A percentile compares a stretch with the other conserved stretches of the same genome.
These are phyloP conservation scores for Trichophaea hybrida DNA, from an alignment of 2,329 filamentous ascomycete genomes.

Conservation along the genomic window DNA sequence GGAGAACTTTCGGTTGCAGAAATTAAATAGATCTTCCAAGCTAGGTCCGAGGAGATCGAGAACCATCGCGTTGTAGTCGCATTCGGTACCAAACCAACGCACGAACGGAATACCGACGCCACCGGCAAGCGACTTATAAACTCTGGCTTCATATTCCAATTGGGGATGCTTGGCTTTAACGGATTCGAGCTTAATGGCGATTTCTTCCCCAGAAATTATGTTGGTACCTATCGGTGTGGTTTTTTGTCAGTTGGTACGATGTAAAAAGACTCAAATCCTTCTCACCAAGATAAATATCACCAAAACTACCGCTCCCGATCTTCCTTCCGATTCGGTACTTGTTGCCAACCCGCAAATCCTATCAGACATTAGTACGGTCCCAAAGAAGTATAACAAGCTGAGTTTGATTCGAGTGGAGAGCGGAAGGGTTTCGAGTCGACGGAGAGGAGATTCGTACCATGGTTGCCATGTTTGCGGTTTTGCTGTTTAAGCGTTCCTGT, in stretches of 20 bases:
- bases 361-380: constrained; percentile 14
- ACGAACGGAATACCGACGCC: constrained; percentile 98
- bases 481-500: not conserved
- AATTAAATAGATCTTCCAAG: constrained; percentile 98
- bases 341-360: constrained; percentile 98
- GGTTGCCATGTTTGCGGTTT: constrained; percentile 20
- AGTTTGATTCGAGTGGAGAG: not conserved
- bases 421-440: not conserved
- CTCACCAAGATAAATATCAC: constrained; percentile 85
- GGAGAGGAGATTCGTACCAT: constrained; percentile 19
- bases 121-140: constrained; percentile 76
- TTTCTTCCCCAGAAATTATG: constrained; percentile 98
- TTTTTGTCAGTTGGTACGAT: not conserved
- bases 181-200: constrained; percentile 98
- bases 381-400: not conserved
- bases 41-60: constrained; percentile 90
- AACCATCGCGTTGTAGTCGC: constrained; percentile 99
- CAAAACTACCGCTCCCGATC: constrained; percentile 94
- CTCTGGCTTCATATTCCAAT: constrained; percentile 94
- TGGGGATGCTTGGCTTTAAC: constrained; percentile 99
- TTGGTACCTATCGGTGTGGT: constrained; percentile 58
- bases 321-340: constrained; percentile 99
- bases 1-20: constrained; percentile 99
- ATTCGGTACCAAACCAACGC: constrained; percentile 98
- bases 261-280: constrained; percentile 2